phyloP scores from a whole-genome alignment of 2,329 filamentous ascomycete genomes.

The Beauveria varroae region DNA sequence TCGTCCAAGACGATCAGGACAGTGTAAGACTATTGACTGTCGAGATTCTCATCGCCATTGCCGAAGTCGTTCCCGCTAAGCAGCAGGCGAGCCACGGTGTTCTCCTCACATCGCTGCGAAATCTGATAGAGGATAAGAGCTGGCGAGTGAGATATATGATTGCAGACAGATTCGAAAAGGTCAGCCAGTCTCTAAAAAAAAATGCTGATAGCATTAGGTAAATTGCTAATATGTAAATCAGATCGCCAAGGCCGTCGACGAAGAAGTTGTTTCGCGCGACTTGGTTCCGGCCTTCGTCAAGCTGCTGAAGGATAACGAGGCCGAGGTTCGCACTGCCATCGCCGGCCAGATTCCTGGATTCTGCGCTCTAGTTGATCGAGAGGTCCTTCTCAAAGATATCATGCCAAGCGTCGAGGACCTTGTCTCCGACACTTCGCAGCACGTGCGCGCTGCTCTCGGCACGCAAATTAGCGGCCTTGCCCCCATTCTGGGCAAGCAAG shows the following conservation, averaged over 20 bases:
- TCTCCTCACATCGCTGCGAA: conserved; percentile 80
- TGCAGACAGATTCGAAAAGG: conserved; percentile 96
- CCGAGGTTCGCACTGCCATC: conserved; percentile 93
- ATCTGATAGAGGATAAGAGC: conserved; percentile 97
- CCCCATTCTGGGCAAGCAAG: conserved; percentile 94
- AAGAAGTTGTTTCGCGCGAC: conserved; percentile 90
- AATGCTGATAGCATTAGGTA: not conserved
- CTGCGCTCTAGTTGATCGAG: conserved; percentile 80
- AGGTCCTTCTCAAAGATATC: conserved; percentile 86
- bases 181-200: conserved; percentile 27
- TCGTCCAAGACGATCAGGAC: conserved; percentile 94
- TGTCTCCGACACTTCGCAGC: conserved; percentile 91
- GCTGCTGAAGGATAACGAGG: conserved; percentile 94
- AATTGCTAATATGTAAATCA: conserved; percentile 27
- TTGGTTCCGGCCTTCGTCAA: conserved; percentile 96
- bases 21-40: conserved; percentile 94
- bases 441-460: conserved; percentile 89
- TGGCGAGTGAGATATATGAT: conserved; percentile 99
- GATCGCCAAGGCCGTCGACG: conserved; percentile 97
- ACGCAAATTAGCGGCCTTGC: conserved; percentile 96
- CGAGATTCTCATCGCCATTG: conserved; percentile 91
- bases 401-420: conserved; percentile 96
- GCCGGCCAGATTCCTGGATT: conserved; percentile 97
- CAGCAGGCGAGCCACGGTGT: conserved; percentile 96
- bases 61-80: conserved; percentile 95